phyloP scores from a whole-genome alignment of 2,329 filamentous ascomycete genomes.

The Fusarium udum region DNA sequence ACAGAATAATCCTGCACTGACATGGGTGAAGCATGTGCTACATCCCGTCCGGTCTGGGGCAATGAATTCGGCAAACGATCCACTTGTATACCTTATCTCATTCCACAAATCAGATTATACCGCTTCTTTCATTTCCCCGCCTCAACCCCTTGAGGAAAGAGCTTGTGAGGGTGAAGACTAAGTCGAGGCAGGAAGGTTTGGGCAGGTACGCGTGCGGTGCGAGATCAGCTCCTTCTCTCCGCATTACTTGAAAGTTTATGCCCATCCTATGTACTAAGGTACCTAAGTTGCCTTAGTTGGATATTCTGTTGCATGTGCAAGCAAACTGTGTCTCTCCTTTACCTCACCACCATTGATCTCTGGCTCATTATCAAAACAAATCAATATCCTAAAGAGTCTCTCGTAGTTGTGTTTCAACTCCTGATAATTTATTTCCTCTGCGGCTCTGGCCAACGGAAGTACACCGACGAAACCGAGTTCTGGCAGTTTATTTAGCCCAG shows the following conservation, averaged over 20 bases:
- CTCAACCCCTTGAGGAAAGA: constrained; percentile 24
- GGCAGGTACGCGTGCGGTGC: constrained; percentile 18
- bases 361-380: background rate
- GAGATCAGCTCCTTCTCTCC: constrained; percentile 28
- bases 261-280: background rate
- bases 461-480: constrained; percentile 24
- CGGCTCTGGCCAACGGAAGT: constrained; percentile 23
- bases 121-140: constrained; percentile 26
- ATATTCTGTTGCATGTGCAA: constrained; percentile 28
- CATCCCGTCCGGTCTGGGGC: constrained; percentile 22
- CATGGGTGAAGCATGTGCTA: constrained; percentile 14
- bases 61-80: constrained; percentile 3
- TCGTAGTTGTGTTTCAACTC: background rate
- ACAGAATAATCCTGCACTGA: constrained; percentile 1
- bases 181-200: constrained; percentile 29
- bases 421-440: constrained; percentile 13
- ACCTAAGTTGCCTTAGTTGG: background rate
- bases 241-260: constrained; percentile 19
- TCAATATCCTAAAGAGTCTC: background rate
- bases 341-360: background rate
- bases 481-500: constrained; percentile 24
- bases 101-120: constrained; percentile 33
- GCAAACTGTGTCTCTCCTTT: constrained; percentile 1
- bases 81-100: background rate
- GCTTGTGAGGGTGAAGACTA: background rate